Base-by-base conservation (phyloP, 768 basidiomycete species). In the Goffeauzyma gilvescens region DNA sequence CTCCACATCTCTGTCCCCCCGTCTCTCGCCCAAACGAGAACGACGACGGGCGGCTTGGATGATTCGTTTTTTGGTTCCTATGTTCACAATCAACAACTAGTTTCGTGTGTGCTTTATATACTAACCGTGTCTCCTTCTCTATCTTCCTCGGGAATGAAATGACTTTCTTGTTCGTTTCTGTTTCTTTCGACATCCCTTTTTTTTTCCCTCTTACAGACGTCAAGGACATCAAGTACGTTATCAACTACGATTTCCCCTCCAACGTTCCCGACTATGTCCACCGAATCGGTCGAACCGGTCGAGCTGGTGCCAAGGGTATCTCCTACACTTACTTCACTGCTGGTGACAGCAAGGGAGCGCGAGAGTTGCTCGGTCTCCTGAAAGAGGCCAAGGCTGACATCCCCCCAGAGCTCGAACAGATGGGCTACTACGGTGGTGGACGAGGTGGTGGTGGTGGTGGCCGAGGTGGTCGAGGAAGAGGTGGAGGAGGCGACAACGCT, bases 261-360 rank as follows among this genome's bases (percentile, higher is more conserved):
- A 89, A 90, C 60, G 84, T 82, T 58, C 87, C 90, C 69, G 89
- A 93, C 66, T 96, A 96, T 66, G 86, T 95, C 48, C 90, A 98
- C 67, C 85, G 90, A 54, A 98, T 98, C 58, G 67, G 68, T 50
- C 65, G 67, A 46, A 68, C 67, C 35, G 93, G 90, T 50, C 86
- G 90, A 63, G 86, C 85, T 32, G 85, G 85, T 30, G 73, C 77
- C 74, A 89, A 76, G 63, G 89, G 89, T 52, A 78, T 76, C 28
- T 83, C 85, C 1, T 89, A 83, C 66, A 90, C 89, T 6, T 96
- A 86, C 71, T 87, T 96, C 68, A 93, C 86, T 34, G 82, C 89
- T 37, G 86, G 95, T 55, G 90, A 93, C 63, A 76, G 84, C 37
- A 93, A 90, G 67, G 76, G 78, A 49, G 89, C 90, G 18, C 81